Base-by-base conservation (phyloP, 1,284 basidiomycete genomes). In the Sanghuangporus sanghuang region DNA sequence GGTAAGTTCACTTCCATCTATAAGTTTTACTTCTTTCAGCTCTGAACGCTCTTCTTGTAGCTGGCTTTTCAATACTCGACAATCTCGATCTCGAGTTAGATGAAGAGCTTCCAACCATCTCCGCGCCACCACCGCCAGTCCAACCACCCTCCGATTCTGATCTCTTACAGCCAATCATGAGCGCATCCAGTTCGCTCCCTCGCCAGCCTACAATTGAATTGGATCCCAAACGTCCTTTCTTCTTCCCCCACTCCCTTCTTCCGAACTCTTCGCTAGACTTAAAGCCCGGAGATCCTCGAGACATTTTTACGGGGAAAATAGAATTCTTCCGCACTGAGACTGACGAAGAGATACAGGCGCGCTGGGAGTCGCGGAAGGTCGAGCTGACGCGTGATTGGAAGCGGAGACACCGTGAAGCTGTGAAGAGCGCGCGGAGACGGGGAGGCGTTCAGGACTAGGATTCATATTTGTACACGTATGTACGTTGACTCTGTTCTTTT, bases 351-450 rank as follows among this genome's bases (percentile, higher is more conserved):
- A 90, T 93, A 67, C 79, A 81, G 62, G 79, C 79, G 69, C 75
- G 81, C 50, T 95, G 93, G 93, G 88, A 93, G 71, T 81, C 78
- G 32, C 77, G 80, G 48, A 88, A 87, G 70, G 79, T 80, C 1
- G 85, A 87, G 61, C 75, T 94, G 72, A 95, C 93, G 56, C 79
- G 76, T 63, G 90, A 85, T 61, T 95, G 90, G 90, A 95, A 93
- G 77, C 83, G 85, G 69, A 76, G 89, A 44, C 85, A 85, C 73
- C 83, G 89, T 62, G 92, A 95, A 72, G 92, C 90, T n/a, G 82
- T 81, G 62, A 89, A 89, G 71, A 77, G 85, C 46, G 83, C 81
- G 69, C 80, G 83, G 67, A 77, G 89, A 58, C 79, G 83, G 68
- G 79, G 81, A 56, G 83, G 76, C 39, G 77, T 74, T 9, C 49